Evolutionary conservation across 2,329 filamentous ascomycete species (phyloP).

Genomic region (Pezicula radicicola): DNA sequence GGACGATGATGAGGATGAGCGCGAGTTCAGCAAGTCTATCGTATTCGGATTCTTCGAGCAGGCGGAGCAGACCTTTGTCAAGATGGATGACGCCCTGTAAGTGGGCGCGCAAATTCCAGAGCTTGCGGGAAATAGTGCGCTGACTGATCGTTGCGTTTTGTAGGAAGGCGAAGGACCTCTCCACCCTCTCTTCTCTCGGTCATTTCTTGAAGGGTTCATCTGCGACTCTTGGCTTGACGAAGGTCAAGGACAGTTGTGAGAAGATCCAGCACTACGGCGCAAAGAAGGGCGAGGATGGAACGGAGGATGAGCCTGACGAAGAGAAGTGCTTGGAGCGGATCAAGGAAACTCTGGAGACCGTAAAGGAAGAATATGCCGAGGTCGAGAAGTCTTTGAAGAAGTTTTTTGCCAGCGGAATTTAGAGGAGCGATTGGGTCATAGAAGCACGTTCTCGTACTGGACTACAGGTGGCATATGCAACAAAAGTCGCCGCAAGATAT

Average conservation of each 20-base stretch:
- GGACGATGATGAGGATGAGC: slow-evolving; percentile 85
- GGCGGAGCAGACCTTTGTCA: slow-evolving; percentile 77
- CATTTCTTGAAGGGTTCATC: slow-evolving; percentile 98
- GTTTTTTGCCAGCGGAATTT: slow-evolving; percentile 23
- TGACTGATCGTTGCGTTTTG: slow-evolving; percentile 3
- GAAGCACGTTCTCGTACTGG: slow-evolving; percentile 20
- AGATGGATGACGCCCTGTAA: slow-evolving; percentile 85
- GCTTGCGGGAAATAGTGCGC: neutral
- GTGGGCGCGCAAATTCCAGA: slow-evolving; percentile 30
- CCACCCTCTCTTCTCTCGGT: slow-evolving; percentile 76
- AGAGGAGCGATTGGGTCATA: slow-evolving; percentile 1
- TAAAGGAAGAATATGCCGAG: slow-evolving; percentile 74
- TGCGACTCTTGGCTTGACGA: slow-evolving; percentile 84
- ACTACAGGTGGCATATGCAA: slow-evolving; percentile 13
- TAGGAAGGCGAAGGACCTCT: slow-evolving; percentile 67
- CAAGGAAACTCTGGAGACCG: slow-evolving; percentile 63
- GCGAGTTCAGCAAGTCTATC: slow-evolving; percentile 85
- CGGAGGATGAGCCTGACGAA: slow-evolving; percentile 61
- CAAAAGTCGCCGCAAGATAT: slow-evolving; percentile 9
- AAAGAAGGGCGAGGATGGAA: slow-evolving; percentile 74
- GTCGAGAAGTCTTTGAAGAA: slow-evolving; percentile 66
- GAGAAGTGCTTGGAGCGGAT: slow-evolving; percentile 68
- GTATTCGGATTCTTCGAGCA: slow-evolving; percentile 93
- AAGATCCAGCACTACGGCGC: slow-evolving; percentile 94
- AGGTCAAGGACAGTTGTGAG: slow-evolving; percentile 90